A percentile compares a stretch with the other conserved stretches of the same genome.
These are phyloP conservation scores for Tulasnella sp. DNA, from an alignment of 768 basidiomycete species.

Conservation along the genomic window DNA sequence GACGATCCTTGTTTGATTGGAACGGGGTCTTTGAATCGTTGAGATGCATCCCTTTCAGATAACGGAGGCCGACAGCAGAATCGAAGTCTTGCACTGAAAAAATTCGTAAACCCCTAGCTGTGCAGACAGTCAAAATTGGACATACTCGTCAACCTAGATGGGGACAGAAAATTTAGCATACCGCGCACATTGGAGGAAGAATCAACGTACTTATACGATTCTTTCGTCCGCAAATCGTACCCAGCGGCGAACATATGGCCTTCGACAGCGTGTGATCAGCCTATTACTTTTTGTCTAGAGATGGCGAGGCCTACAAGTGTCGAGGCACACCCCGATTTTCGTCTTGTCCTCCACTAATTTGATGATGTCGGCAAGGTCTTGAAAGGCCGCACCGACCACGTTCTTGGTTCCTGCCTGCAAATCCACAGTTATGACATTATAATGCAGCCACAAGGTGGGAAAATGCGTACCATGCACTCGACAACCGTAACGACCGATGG, in stretches of 20 bases:
- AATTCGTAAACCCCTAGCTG: background rate
- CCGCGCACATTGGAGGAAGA: constrained; percentile 18
- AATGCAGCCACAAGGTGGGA: background rate
- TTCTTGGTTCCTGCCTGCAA: constrained; percentile 70
- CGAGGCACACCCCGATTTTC: constrained; percentile 73
- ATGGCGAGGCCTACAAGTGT: constrained; percentile 53
- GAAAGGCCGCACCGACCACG: constrained; percentile 63
- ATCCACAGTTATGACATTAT: background rate
- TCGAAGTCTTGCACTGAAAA: constrained; percentile 55
- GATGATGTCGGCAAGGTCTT: constrained; percentile 63
- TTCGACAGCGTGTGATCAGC: constrained; percentile 26
- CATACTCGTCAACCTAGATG: background rate
- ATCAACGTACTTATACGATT: constrained; percentile 60
- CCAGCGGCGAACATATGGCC: constrained; percentile 78
- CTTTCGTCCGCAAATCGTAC: constrained; percentile 68
- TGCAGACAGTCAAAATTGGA: background rate
- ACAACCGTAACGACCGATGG: constrained; percentile 53
- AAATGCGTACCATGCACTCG: constrained; percentile 66
- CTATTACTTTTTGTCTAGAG: background rate
- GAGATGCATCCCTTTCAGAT: constrained; percentile 75
- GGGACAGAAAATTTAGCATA: background rate
- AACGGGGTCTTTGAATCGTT: constrained; percentile 71
- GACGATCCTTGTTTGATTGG: constrained; percentile 64
- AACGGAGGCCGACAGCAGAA: constrained; percentile 56
- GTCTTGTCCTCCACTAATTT: constrained; percentile 59